Conservation (phyloP, 2,329 filamentous ascomycete genomes). For the Alternaria solani region DNA sequence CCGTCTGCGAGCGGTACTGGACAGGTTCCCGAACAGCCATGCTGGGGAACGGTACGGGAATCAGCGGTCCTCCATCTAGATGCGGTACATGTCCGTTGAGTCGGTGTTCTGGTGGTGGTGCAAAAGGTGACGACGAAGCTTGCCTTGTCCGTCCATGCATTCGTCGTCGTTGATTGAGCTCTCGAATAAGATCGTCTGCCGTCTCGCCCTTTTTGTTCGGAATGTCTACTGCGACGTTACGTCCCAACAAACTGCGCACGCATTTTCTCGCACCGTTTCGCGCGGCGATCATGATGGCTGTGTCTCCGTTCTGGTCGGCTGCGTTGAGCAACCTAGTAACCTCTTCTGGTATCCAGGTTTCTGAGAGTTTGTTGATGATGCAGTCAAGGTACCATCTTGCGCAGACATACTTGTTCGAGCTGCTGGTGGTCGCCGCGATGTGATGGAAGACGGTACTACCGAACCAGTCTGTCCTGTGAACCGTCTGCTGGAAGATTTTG, state of each 20-base stretch:
- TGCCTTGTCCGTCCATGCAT: conserved; percentile 67
- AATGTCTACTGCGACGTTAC: conserved; percentile 84
- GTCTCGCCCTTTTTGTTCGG: conserved; percentile 82
- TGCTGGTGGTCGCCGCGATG: conserved; percentile 86
- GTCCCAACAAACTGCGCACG: conserved; percentile 71
- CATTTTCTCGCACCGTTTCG: conserved; percentile 85
- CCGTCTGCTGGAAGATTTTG: conserved; percentile 81
- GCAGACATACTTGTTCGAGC: conserved; percentile 85
- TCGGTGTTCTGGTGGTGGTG: conserved; percentile 46
- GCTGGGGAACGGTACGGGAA: conserved; percentile 37
- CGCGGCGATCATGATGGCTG: conserved; percentile 85
- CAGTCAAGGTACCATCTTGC: conserved; percentile 94
- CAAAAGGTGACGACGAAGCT: conserved; percentile 74
- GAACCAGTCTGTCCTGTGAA: conserved; percentile 79
- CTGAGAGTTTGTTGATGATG: conserved; percentile 84
- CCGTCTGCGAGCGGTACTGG: conserved; percentile 56
- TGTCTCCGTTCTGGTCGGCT: conserved; percentile 88
- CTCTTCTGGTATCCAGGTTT: conserved; percentile 76
- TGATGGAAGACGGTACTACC: conserved; percentile 94
- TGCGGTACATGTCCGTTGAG: conserved; percentile 39
- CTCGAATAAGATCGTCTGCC: conserved; percentile 82
- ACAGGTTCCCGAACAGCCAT: conserved; percentile 32
- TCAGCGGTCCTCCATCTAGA: conserved; percentile 35
- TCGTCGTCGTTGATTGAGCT: conserved; percentile 72
- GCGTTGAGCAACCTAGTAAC: conserved; percentile 81